Conservation (phyloP, 352 stramenopile species). For the Globisporangium yorkense region DNA sequence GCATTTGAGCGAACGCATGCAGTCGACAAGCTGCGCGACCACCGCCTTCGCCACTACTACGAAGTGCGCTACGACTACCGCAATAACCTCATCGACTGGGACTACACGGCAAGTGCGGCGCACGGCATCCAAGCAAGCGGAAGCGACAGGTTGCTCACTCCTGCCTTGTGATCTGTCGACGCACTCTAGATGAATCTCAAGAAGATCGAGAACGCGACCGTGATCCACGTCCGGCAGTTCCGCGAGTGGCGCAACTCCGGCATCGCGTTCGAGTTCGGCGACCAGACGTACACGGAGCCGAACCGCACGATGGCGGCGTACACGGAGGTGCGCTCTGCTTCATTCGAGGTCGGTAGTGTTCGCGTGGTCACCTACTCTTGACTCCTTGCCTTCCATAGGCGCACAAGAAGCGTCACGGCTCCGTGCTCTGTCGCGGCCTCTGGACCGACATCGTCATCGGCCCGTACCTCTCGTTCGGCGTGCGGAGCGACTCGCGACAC, state of each 20-base stretch:
- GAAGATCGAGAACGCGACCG: conserved; percentile 83
- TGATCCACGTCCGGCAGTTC: conserved; percentile 93
- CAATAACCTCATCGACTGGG: conserved; percentile 92
- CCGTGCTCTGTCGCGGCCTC: conserved; percentile 76
- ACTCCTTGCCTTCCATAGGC: conserved; percentile 15
- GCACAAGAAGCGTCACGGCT: conserved; percentile 67
- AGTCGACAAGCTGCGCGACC: conserved; percentile 80
- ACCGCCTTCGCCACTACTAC: conserved; percentile 88
- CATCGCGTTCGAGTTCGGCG: conserved; percentile 94
- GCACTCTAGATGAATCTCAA: conserved; percentile 61
- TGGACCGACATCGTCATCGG: conserved; percentile 91
- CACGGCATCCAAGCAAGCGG: too few relatives aligned
- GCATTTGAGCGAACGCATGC: neutral
- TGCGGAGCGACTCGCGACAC: conserved; percentile 69
- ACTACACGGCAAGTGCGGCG: conserved; percentile 79
- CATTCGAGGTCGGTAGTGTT: neutral
- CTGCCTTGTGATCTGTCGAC: neutral
- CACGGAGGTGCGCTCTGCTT: conserved; percentile 44
- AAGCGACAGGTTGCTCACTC: neutral
- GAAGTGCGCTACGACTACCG: conserved; percentile 91
- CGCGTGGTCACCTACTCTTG: neutral
- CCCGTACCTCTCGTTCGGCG: conserved; percentile 89
- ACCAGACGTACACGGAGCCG: conserved; percentile 86
- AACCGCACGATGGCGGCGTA: conserved; percentile 91
- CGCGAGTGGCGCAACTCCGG: conserved; percentile 88